Evolutionary conservation across 2,329 filamentous ascomycete genomes (phyloP).

Genomic region (Fusarium penzigii): DNA sequence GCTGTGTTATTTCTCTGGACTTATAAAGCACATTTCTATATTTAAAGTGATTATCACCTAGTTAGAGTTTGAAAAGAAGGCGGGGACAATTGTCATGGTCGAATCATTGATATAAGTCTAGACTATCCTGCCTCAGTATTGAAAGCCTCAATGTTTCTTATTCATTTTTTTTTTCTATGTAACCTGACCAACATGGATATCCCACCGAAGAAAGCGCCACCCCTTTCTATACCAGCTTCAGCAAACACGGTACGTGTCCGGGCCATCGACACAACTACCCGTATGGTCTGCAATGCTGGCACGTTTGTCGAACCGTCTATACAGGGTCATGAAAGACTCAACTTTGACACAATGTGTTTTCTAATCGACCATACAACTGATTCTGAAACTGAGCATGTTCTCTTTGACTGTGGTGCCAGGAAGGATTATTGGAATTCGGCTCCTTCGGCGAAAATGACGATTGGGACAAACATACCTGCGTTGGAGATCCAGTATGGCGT

Average conservation of each 20-base stretch:
- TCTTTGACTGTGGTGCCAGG: slow-evolving; percentile 2
- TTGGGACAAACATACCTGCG: not conserved
- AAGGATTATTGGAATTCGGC: slow-evolving; percentile 1
- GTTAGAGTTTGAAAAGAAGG: no score
- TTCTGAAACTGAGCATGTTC: not conserved
- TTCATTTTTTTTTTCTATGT: no score
- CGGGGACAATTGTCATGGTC: no score
- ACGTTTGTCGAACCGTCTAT: slow-evolving; percentile 16
- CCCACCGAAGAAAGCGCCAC: not conserved
- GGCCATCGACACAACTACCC: slow-evolving; percentile 19
- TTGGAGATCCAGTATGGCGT: not conserved
- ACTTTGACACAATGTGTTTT: slow-evolving; percentile 2
- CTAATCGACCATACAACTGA: not conserved
- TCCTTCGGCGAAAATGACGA: slow-evolving; percentile 1
- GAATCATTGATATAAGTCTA: no score
- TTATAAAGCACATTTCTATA: no score
- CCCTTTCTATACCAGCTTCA: not conserved
- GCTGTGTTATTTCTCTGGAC: no score
- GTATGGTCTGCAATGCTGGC: slow-evolving; percentile 13
- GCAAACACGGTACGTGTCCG: slow-evolving; percentile 1
- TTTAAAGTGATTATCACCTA: no score
- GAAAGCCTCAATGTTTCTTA: no score
- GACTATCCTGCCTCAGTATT: no score
- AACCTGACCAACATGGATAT: not conserved
- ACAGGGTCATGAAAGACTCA: slow-evolving; percentile 2